Base-by-base conservation (phyloP, 306 rosid species). In the Pterocarpus santalinus region DNA sequence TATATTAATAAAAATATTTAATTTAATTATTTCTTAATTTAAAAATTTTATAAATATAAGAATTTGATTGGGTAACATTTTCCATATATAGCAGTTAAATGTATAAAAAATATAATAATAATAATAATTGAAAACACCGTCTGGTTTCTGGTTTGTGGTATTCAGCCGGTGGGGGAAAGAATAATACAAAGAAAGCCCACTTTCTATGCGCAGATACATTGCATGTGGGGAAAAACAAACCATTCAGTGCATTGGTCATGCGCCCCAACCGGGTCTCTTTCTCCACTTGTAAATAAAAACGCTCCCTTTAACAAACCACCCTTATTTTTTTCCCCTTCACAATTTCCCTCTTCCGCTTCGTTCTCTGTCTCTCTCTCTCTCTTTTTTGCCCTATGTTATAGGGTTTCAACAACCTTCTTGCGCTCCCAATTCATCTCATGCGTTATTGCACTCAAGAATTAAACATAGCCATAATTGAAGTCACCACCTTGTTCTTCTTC, bases 301-400 rank as follows among this genome's bases (percentile, higher is more conserved):
- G 78, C 73, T 56, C 38, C 73, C 41, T 65, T 73, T 69, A 35
- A 62, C 74, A 1, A n/a, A 15, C 73, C 6, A 2, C n/a, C 1
- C 14, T 47, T 55, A 4, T 55, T 7, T n/a, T 55, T 55, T 73
- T 52, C 30, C 68, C 33, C 57, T 73, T 66, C 41, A 63, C 79
- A 1, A 16, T 81, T 80, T 69, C 55, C 63, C 30, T 9, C 6
- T 76, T 55, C 69, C 8, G 1, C n/a, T 12, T 55, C 13, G 47
- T 51, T 16, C 16, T 36, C 41, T 16, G n/a, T 38, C 13, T 13
- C 14, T 51, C 2, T 4, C 28, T 51, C 2, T 4, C 47, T 57
- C 10, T 73, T 83, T 94, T 90, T 90, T 88, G 64, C 99, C 98
- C 97, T 92, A 87, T 90, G 85, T 69, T 2, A 72, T 95, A 93